phyloP scores from a whole-genome alignment of 345 rosid species.

The Acer campestre region DNA sequence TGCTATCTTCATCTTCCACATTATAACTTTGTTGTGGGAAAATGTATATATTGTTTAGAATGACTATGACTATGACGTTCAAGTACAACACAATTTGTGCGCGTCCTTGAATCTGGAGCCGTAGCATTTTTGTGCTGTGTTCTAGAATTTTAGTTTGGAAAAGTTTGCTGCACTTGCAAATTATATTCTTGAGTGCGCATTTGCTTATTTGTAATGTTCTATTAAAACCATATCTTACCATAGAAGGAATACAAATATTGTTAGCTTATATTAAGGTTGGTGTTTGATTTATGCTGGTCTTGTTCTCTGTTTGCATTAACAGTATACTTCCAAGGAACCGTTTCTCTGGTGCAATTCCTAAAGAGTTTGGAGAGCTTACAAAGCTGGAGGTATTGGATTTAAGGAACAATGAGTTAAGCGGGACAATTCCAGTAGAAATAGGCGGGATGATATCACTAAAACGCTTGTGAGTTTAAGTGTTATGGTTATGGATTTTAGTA shows the following conservation, averaged over 20 bases:
- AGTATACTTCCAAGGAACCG: slow-evolving; percentile 58
- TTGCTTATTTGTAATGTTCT: no score
- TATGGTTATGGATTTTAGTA: background rate
- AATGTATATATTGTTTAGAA: no score
- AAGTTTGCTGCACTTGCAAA: background rate
- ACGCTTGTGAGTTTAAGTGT: slow-evolving; percentile 58
- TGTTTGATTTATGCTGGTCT: background rate
- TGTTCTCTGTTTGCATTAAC: slow-evolving; percentile 22
- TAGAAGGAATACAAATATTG: background rate
- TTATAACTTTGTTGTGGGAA: no score
- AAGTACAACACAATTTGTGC: no score
- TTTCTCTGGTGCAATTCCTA: slow-evolving; percentile 68
- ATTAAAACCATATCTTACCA: no score
- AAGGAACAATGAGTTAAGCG: slow-evolving; percentile 66
- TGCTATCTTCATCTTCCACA: no score
- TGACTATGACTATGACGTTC: no score
- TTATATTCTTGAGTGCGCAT: background rate
- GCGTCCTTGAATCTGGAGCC: no score
- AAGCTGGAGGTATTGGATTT: slow-evolving; percentile 68
- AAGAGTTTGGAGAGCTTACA: slow-evolving; percentile 58
- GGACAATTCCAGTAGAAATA: slow-evolving; percentile 67
- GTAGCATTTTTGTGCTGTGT: background rate
- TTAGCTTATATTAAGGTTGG: background rate
- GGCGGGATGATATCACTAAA: slow-evolving; percentile 47
- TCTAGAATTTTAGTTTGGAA: background rate